These are phyloP conservation scores for Scheffersomyces segobiensis DNA, from an alignment of 1,139 yeast genomes.

Conservation along the genomic window DNA sequence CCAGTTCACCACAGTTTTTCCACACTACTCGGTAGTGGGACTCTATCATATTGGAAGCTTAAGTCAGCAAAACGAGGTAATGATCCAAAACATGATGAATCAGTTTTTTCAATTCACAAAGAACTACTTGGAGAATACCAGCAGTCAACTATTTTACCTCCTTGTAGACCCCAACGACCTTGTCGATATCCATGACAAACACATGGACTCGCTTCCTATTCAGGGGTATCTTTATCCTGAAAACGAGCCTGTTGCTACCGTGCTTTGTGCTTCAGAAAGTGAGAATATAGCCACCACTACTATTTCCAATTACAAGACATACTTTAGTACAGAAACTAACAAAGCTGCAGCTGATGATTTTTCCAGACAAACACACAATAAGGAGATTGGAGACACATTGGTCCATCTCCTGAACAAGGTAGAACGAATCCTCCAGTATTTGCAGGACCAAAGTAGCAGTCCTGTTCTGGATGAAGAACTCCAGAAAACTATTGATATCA, in stretches of 20 bases:
- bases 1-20: slow-evolving; percentile 29
- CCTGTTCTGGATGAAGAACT: slow-evolving; percentile 8
- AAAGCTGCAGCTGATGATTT: slow-evolving; percentile 7
- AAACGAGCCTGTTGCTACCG: slow-evolving; percentile 9
- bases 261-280: slow-evolving; percentile 20
- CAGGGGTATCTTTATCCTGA: background rate
- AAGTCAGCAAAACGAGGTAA: slow-evolving; percentile 4
- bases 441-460: slow-evolving; percentile 8
- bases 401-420: slow-evolving; percentile 24
- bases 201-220: background rate
- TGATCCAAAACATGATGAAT: slow-evolving; percentile 1
- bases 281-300: slow-evolving; percentile 31
- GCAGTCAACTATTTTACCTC: background rate
- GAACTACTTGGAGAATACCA: slow-evolving; percentile 1
- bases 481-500: slow-evolving; percentile 15
- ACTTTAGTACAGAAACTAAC: slow-evolving; percentile 9
- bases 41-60: slow-evolving; percentile 21
- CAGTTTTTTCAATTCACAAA: slow-evolving; percentile 1
- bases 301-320: slow-evolving; percentile 24
- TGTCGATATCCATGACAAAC: background rate
- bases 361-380: slow-evolving; percentile 12
- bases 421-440: slow-evolving; percentile 18
- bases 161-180: background rate
- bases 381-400: slow-evolving; percentile 18
- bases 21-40: slow-evolving; percentile 30